Evolutionary conservation across 2,329 filamentous ascomycete species (phyloP), one percentile per base, ranked within the genome.

Genomic region (Colletotrichum lini): DNA sequence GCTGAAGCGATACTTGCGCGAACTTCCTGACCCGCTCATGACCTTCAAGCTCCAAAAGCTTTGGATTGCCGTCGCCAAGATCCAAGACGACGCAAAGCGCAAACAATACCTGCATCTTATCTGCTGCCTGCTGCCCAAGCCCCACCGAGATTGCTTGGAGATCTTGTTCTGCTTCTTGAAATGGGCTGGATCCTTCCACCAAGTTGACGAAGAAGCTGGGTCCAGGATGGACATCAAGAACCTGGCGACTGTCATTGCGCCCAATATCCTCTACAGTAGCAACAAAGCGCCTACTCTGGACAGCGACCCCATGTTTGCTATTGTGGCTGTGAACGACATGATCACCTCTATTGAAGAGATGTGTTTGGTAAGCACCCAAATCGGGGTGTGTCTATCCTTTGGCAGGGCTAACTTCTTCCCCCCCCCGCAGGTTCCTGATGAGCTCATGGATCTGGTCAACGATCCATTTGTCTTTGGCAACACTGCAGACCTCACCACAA

Each of bases 171-270:
- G 92, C 61, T 99, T 99, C 87, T 87, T 99, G 57, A 98, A 98
- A 78, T 99, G 96, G 96, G 94, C 95, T 6, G 95, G 95, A 5
- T 98, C 95, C 2, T 99, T 99, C 85, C 96, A 97, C 73, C 95
- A 98, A 78, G 92, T 99, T 16, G 96, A 99, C 77, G 96, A 99
- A 78, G 96, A 99, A 80, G 93, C 93, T 26, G 96, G 96, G 35
- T 98, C 96, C 76, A 98, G 98, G 87, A 99, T 99, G 96, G 96
- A 99, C 80, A 93, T 97, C 64, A 95, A 97, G 84, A 99, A 99
- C 78, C 88, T 99, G 73, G 94, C 96, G 4, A 98, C 97, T 3
- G 96, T 99, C 73, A 98, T 99, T 81, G 95, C 96, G 6, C 96
- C 96, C 0, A 99, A 99, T 77, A 94, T 99, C 73, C 87, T 98